Evolutionary conservation across 1,284 basidiomycete genomes (phyloP).

Genomic region (Cryptococcus depauperatus): DNA sequence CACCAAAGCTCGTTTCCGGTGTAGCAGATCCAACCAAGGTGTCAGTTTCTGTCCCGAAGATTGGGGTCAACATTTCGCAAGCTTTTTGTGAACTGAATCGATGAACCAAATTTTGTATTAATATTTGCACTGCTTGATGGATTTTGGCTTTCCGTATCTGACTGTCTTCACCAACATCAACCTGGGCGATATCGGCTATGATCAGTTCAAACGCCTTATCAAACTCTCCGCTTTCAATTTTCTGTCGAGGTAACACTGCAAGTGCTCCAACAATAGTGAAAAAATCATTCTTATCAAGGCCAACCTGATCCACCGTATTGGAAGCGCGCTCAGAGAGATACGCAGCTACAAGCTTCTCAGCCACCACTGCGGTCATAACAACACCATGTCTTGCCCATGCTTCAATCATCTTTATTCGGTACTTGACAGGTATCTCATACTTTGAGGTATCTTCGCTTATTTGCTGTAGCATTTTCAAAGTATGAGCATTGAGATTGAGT

Average conservation of each 20-base stretch:
- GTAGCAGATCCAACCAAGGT: constrained; percentile 12
- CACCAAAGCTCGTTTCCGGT: constrained; percentile 16
- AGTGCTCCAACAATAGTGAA: constrained; percentile 51
- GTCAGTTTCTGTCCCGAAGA: constrained; percentile 18
- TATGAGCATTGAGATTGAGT: background rate
- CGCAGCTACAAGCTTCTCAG: constrained; percentile 17
- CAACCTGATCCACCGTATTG: constrained; percentile 2
- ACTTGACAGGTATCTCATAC: constrained; percentile 1
- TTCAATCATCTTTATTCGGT: constrained; percentile 12
- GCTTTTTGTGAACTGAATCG: constrained; percentile 39
- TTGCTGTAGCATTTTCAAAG: background rate
- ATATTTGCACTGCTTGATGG: constrained; percentile 42
- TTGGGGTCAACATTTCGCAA: constrained; percentile 12
- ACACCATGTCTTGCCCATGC: constrained; percentile 12
- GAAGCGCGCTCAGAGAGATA: constrained; percentile 6
- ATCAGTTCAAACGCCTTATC: constrained; percentile 50
- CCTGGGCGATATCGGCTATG: constrained; percentile 45
- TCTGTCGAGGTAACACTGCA: constrained; percentile 58
- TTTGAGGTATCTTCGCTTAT: background rate
- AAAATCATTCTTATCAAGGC: background rate
- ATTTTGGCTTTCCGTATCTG: background rate
- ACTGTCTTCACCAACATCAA: constrained; percentile 7
- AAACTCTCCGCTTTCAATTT: constrained; percentile 17
- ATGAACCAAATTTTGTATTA: constrained; percentile 12
- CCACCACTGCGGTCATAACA: constrained; percentile 6